Evolutionary conservation across 345 rosid genomes (phyloP), one percentile per base, ranked within the genome.

Genomic region (Microcos paniculata): DNA sequence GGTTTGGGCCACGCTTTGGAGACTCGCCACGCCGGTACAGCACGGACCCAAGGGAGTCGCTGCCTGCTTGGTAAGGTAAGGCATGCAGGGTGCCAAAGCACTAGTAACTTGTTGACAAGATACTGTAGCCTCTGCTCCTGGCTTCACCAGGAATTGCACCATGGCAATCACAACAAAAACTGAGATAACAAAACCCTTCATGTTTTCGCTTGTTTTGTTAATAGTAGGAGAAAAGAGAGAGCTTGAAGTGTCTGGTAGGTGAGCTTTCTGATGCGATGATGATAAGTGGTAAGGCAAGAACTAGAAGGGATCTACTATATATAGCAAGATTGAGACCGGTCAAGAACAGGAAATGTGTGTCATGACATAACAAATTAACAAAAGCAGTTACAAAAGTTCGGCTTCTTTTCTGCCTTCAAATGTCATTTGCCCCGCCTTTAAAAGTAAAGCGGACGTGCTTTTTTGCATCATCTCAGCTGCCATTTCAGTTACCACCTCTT

Each of bases 61-160:
- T 1, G 45, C 45, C 15, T 59, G 42, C 0, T 33, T 10, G 3
- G 40, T 56, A 57, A 83, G 74, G 68, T 33, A 80, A 0, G 59
- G 14, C 1, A 74, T 10, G 77, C 83, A 77, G n/a, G 79, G 73
- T 12, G 31, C 40, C 55, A 82, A 18, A 21, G 48, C 51, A 0
- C 31, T 6, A 28, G 9, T 52, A 0, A 82, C 75, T 56, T 75
- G 71, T 0, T 35, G 71, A 6, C 83, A 77, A 12, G 48, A 49
- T 12, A 78, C 3, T 6, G 52, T 49, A 11, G 71, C 77, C 70
- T 23, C 52, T 2, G 11, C 38, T 55, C 64, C 77, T 55, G 59
- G 73, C 66, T 56, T 52, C 42, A 14, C 77, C 58, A 40, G 33
- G 40, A 53, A 5, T n/a, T 1, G 65, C 8, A 57, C 65, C 58